Base-by-base conservation (phyloP, 1,284 basidiomycete species). In the Cutaneotrichosporon sp. region DNA sequence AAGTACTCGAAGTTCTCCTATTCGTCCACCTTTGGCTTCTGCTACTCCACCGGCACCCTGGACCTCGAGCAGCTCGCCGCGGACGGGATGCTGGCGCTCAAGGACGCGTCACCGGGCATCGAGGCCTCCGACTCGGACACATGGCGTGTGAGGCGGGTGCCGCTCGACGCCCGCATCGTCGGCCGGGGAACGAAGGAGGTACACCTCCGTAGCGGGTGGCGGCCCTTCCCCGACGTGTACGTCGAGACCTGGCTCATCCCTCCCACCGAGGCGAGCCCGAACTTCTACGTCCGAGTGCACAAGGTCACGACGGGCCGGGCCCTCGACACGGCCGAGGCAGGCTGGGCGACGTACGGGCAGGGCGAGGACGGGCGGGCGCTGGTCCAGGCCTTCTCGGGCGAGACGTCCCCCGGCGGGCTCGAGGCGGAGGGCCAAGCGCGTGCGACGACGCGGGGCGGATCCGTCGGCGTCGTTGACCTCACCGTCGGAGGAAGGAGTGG, bases 1-100 rank as follows among this genome's bases (percentile, higher is more conserved):
- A 91, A 90, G 74, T 90, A 90, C 77, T 87, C 87, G 62, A 90
- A 90, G 74, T 83, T 89, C 62, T 85, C 86, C 1, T 90, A 91
- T 74, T 88, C 86, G 4, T 84, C 86, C 29, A 84, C 87, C 1
- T 90, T 90, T 69, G 89, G 88, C 5, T 90, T 89, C 79, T 87
- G 85, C 68, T 87, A 89, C 20, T 87, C 88, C 10, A 85, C 86
- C 0, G 88, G 88, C 13, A 80, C 82, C 69, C 83, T 85, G 56
- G 87, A 86, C 14, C 82, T 90, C 45, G 88, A 89, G 66, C 89
- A 90, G 72, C 81, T 86, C 11, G 87, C 85, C 8, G 87, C 83
- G 0, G 89, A 91, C 74, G 86, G 82, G 60, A 86, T 87, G 64
- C 81, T 90, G 34, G 88, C 87, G 10, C 79, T 90, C 36, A 85